Percentiles rank a stretch among this genome's conserved stretches.
These are phyloP conservation scores for Xanthoparmelia taractica DNA, from an alignment of 495 filamentous ascomycete genomes.

Conservation along the genomic window DNA sequence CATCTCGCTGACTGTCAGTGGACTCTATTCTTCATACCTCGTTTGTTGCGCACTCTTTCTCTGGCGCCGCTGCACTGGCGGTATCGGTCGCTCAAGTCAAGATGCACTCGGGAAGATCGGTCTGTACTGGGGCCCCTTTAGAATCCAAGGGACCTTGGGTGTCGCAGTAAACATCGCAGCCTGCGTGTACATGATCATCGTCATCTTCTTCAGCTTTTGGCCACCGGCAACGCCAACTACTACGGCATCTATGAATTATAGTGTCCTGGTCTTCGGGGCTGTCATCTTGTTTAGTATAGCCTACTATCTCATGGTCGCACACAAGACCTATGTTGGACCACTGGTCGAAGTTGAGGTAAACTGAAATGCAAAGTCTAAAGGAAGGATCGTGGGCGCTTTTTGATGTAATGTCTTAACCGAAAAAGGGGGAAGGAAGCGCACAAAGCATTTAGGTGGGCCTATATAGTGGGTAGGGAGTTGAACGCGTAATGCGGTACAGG, in stretches of 20 bases:
- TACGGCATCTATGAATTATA: constrained; percentile 41
- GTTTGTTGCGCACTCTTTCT: constrained; percentile 27
- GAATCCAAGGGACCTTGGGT: constrained; percentile 34
- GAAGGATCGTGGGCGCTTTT: background rate
- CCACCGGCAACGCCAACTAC: constrained; percentile 34
- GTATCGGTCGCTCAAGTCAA: background rate
- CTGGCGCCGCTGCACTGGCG: constrained; percentile 5
- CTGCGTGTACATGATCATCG: constrained; percentile 32
- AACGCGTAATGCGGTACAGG: too few relatives aligned
- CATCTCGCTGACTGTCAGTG: constrained; percentile 33
- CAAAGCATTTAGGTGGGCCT: too few relatives aligned
- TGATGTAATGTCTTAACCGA: background rate
- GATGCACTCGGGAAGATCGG: background rate
- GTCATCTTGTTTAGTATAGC: constrained; percentile 31
- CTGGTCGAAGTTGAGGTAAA: constrained; percentile 35
- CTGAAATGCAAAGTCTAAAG: background rate
- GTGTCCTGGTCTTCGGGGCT: constrained; percentile 32
- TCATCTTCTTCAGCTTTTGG: constrained; percentile 43
- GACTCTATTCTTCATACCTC: constrained; percentile 34
- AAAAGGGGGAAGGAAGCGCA: too few relatives aligned
- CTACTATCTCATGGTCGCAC: constrained; percentile 34
- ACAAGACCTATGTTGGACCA: constrained; percentile 35
- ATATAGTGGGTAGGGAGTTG: too few relatives aligned
- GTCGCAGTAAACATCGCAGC: constrained; percentile 37
- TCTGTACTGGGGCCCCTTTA: constrained; percentile 38